Evolutionary conservation across 345 rosid genomes (phyloP).

Genomic region (Populus pruinosa): DNA sequence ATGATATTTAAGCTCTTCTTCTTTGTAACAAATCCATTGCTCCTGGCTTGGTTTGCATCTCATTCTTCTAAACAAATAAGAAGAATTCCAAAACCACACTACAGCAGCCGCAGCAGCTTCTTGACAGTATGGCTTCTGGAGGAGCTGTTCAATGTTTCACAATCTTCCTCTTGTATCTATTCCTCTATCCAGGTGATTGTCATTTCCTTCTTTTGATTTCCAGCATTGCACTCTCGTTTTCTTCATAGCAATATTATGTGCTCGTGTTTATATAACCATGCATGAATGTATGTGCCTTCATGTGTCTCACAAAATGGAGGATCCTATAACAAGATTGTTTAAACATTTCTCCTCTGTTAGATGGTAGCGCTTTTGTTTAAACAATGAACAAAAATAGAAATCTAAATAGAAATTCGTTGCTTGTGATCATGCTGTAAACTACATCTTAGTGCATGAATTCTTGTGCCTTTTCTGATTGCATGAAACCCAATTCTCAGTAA

Average conservation of each 20-base stretch:
- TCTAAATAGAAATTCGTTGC: not conserved
- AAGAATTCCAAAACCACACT: constrained; percentile 13
- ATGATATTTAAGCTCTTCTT: constrained; percentile 52
- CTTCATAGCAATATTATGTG: not conserved
- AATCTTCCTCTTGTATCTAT: constrained; percentile 47
- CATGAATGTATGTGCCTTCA: not conserved
- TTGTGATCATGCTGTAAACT: not conserved
- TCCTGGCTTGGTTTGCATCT: constrained; percentile 39
- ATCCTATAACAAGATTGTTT: not conserved
- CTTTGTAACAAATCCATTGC: constrained; percentile 44
- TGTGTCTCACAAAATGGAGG: not conserved
- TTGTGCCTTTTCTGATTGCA: not conserved
- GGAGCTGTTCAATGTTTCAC: constrained; percentile 32
- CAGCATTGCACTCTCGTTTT: not conserved
- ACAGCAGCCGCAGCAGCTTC: constrained; percentile 14
- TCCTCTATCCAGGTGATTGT: constrained; percentile 64
- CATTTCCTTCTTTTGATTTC: not conserved
- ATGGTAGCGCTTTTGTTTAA: not conserved
- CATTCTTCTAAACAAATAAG: constrained; percentile 29
- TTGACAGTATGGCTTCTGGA: constrained; percentile 43
- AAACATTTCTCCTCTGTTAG: not conserved
- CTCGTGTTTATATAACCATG: not conserved
- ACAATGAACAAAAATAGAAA: not conserved
- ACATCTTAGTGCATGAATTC: not conserved
- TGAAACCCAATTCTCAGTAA: not conserved